Conservation (phyloP, 768 basidiomycete genomes). For the Tricholoma sp. region DNA sequence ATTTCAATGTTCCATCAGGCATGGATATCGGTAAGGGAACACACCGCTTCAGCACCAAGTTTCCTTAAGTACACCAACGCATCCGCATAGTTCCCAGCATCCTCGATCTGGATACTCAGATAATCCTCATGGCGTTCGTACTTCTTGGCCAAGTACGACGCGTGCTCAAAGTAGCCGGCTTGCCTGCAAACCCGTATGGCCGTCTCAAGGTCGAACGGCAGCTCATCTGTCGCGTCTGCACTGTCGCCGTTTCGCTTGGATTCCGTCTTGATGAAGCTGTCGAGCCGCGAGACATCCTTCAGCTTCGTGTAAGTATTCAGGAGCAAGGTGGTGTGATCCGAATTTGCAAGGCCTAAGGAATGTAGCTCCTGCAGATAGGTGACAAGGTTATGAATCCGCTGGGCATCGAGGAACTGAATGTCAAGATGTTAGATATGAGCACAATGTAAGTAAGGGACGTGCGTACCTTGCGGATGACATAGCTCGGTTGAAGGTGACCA, state of each 20-base stretch:
- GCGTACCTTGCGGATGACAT: conserved; percentile 90
- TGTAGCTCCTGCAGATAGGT: conserved; percentile 96
- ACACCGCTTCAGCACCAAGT: conserved; percentile 73
- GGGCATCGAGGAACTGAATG: conserved; percentile 92
- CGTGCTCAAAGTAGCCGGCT: conserved; percentile 94
- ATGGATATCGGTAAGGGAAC: conserved; percentile 22
- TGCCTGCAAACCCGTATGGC: conserved; percentile 96
- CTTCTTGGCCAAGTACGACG: conserved; percentile 87
- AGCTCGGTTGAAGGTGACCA: conserved; percentile 85
- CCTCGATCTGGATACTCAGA: conserved; percentile 90
- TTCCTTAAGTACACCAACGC: conserved; percentile 77
- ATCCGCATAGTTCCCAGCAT: conserved; percentile 75
- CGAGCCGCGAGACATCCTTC: conserved; percentile 82
- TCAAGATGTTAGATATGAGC: background rate
- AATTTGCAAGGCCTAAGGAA: conserved; percentile 82
- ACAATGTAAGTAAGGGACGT: background rate
- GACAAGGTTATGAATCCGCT: conserved; percentile 91
- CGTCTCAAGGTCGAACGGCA: conserved; percentile 96
- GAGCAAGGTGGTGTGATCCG: conserved; percentile 94
- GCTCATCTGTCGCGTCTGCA: conserved; percentile 59
- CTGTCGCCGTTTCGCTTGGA: conserved; percentile 48
- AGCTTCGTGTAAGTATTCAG: conserved; percentile 98
- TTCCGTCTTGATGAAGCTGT: conserved; percentile 90
- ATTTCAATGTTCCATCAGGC: background rate
- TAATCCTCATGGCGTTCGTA: conserved; percentile 93